Evolutionary conservation across 179 eudicot species (phyloP).

Genomic region (Silene noctiflora): DNA sequence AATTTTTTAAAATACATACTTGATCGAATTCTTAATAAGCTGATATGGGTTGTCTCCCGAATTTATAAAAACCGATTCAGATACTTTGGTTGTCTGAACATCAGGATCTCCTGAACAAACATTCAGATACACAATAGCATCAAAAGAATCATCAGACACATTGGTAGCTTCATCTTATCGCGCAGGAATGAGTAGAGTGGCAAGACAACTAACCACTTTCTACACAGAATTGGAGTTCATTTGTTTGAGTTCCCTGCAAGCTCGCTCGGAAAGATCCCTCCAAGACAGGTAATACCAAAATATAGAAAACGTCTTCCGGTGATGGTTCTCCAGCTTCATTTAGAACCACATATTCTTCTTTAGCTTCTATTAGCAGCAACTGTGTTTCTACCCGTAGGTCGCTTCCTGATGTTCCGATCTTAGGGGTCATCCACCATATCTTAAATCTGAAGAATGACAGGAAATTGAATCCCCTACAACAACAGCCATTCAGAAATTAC

Average conservation of each 20-base stretch:
- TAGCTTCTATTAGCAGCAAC: conserved; percentile 57
- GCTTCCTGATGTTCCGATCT: conserved; percentile 53
- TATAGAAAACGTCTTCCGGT: conserved; percentile 27
- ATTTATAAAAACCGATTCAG: conserved; percentile 53
- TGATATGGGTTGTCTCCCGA: conserved; percentile 58
- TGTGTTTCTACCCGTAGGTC: conserved; percentile 64
- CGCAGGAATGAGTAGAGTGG: not conserved
- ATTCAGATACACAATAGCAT: not conserved
- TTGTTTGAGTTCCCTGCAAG: conserved; percentile 45
- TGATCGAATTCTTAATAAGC: conserved; percentile 54
- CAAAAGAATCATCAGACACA: not conserved
- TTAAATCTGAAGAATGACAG: conserved; percentile 57
- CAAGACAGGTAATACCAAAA: conserved; percentile 56
- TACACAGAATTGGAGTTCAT: conserved; percentile 58
- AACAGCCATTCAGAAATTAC: conserved; percentile 18
- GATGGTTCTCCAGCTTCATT: conserved; percentile 16
- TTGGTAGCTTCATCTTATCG: not conserved
- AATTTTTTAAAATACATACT: conserved; percentile 31
- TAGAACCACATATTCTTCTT: conserved; percentile 32
- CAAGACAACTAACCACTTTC: conserved; percentile 52
- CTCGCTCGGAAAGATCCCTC: conserved; percentile 59
- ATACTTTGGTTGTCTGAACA: conserved; percentile 41
- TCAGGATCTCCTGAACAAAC: conserved; percentile 42
- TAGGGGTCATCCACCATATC: conserved; percentile 87
- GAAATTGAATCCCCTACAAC: conserved; percentile 56